Percentiles rank a stretch among this genome's conserved stretches.
phyloP scores from a whole-genome alignment of 78 protist genomes.

The Dictyostelium discoideum region DNA sequence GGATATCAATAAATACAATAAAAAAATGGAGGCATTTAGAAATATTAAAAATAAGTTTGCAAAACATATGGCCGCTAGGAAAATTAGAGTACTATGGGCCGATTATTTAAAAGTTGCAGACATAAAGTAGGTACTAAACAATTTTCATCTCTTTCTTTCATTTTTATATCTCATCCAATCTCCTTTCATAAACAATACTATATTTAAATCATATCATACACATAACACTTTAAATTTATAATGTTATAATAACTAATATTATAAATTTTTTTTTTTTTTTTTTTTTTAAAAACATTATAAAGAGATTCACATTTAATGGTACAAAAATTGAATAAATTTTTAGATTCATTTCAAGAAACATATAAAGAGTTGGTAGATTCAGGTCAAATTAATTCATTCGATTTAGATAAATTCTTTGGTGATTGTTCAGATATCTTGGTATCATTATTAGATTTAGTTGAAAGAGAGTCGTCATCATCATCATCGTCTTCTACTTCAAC shows the following conservation, averaged over 20 bases:
- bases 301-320: conserved; percentile 57
- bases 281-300: not conserved
- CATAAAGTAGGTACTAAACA: conserved; percentile 24
- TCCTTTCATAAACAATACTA: too few species aligned
- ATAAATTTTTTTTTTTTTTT: not conserved
- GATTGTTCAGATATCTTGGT: conserved; percentile 79
- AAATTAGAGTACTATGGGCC: conserved; percentile 43
- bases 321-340: conserved; percentile 43
- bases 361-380: conserved; percentile 69
- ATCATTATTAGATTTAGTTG: conserved; percentile 56
- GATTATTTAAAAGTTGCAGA: conserved; percentile 69
- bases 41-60: conserved; percentile 57
- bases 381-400: conserved; percentile 67
- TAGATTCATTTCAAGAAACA: conserved; percentile 76
- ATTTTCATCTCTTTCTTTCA: not conserved
- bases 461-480: conserved; percentile 51
- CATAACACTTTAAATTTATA: too few species aligned
- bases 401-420: conserved; percentile 64
- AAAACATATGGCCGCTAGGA: conserved; percentile 60
- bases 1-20: not conserved
- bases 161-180: not conserved
- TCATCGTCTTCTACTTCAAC: not conserved
- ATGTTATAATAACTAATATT: too few species aligned
- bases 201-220: too few species aligned
- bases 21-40: conserved; percentile 64